Evolutionary conservation across 1,284 basidiomycete genomes (phyloP), one percentile per base, ranked within the genome.

Genomic region (Hypsizygus ulmarius): DNA sequence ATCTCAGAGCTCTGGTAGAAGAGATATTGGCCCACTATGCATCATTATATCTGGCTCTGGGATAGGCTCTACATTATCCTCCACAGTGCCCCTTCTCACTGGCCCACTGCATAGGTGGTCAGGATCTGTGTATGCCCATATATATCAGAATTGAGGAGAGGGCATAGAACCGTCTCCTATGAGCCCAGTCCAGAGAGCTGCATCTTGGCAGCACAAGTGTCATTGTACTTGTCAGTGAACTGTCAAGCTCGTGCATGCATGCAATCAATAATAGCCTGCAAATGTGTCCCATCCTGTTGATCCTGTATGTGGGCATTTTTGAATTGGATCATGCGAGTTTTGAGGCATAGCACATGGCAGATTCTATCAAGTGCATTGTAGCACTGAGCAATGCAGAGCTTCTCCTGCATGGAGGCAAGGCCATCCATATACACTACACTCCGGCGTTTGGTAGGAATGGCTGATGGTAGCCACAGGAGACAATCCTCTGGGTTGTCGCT

Each of bases 381-480:
- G 38, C 50, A 54, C 16, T 57, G 53, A 3, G 56, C 53, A 14
- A 29, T 45, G 0, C 50, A 44, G 1, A 58, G 45, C 14, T 41
- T 48, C 1, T 49, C 40, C 35, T 60, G 53, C 3, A 55, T 56
- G 0, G 25, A 19, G 2, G 47, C 4, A 2, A 61, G 46, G 29
- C 45, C 54, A 8, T 21, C 7, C 11, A 47, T 3, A 30, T 52
- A 57, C 7, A 50, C 47, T 1, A n/a, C 10, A 7, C 35, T n/a
- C 1, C 51, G 45, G 11, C 25, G n/a, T 3, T 35, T 30, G 8
- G 33, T 1, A 5, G 54, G 45, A 8, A 59, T 18, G 18, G 32
- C 12, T 3, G 58, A 61, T 3, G 59, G 58, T 3, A 61, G 45
- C 52, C 49, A 56, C 4, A 59, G 35, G 5, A 9, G 12, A 6